Evolutionary conservation across 179 eudicot species (phyloP).

Genomic region (Amaranthus tricolor): DNA sequence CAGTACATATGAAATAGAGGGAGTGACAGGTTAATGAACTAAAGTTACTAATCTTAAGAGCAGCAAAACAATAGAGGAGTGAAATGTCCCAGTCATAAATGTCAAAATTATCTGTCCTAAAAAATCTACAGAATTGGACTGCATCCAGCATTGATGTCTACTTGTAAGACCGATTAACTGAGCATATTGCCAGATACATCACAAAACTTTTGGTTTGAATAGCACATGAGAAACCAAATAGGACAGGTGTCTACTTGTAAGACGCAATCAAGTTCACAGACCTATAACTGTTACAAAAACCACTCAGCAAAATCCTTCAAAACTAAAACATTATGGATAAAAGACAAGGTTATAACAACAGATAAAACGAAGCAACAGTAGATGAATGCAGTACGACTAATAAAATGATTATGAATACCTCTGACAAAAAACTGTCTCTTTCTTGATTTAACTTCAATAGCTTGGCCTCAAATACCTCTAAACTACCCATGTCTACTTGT

Average conservation of each 20-base stretch:
- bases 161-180: background rate
- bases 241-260: background rate
- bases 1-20: background rate
- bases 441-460: conserved; percentile 63
- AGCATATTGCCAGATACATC: background rate
- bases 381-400: background rate
- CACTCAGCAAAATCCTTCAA: background rate
- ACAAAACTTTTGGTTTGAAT: background rate
- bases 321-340: background rate
- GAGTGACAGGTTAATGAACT: background rate
- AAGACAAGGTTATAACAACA: background rate
- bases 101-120: background rate
- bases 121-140: background rate
- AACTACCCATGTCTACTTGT: conserved; percentile 58
- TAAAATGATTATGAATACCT: conserved; percentile 45
- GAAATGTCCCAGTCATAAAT: background rate
- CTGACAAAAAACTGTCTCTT: conserved; percentile 81
- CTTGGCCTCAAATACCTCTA: conserved; percentile 50
- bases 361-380: background rate
- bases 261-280: background rate
- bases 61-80: background rate
- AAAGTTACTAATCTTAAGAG: background rate
- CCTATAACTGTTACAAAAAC: background rate
- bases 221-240: conserved; percentile 2
- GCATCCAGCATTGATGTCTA: background rate